Base-by-base conservation (phyloP, 768 basidiomycete species). In the Collybia nuda region DNA sequence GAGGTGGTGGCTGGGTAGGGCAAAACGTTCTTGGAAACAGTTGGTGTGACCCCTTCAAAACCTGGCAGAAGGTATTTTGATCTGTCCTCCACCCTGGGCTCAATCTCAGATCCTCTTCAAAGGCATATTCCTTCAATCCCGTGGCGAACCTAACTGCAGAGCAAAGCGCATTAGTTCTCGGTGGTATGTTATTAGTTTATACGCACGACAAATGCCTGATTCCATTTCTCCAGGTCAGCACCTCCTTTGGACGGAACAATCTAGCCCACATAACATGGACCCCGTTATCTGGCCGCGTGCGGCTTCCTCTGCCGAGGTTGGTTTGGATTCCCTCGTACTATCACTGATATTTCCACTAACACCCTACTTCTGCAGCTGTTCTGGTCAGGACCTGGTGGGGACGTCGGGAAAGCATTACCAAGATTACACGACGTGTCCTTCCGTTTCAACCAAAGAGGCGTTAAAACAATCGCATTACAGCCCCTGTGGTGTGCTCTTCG, bases 41-140 rank as follows among this genome's bases (percentile, higher is more conserved):
- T 57, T 89, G 87, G 85, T 88, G 85, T 59, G 85, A 85, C 57
- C 85, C 86, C 0, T 89, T 85, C 80, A 89, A 89, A 66, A 82
- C 82, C 5, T 92, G 89, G 89, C 83, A 87, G 61, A 77, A 80
- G 67, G 84, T 85, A 39, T 7, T 52, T 29, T 17, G 21, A 38
- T 39, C 35, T 40, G 40, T 47, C 18, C 26, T 24, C 28, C n/a
- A 6, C 15, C 21, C 41, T 41, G 6, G 42, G 15, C 29, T 35
- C 42, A 19, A 35, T 39, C 37, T 35, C 22, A 36, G 8, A 7
- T 36, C 17, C 11, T 11, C 21, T 18, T 39, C 28, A 14, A 43
- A 66, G 72, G 64, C 85, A 0, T 88, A 86, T 66, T 80, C 85
- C 6, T 92, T 91, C 72, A 74, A 92, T 64, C 88, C 90, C 0